These are phyloP conservation scores for Phytophthora rubi DNA, from an alignment of 352 stramenopile species.

Conservation along the genomic window DNA sequence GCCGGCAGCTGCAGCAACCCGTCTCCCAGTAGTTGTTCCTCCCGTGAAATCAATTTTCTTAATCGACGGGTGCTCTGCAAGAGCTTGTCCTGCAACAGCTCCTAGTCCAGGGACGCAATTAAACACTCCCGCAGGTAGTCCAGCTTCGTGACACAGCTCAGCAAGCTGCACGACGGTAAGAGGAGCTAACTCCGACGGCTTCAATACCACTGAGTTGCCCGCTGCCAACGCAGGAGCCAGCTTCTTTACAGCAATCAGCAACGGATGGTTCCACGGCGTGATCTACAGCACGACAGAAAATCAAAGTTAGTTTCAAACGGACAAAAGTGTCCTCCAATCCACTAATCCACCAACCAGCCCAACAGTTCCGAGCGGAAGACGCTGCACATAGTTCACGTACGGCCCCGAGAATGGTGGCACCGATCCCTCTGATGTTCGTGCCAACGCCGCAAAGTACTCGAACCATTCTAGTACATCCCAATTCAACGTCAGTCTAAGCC, in stretches of 20 bases:
- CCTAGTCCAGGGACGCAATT: constrained; percentile 56
- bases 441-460: constrained; percentile 83
- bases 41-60: constrained; percentile 72
- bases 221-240: constrained; percentile 66
- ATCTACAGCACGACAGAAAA: constrained; percentile 42
- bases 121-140: constrained; percentile 52
- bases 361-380: constrained; percentile 67
- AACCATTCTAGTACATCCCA: constrained; percentile 65
- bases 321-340: background rate
- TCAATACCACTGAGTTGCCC: constrained; percentile 86
- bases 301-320: background rate
- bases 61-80: constrained; percentile 41
- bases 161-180: constrained; percentile 58
- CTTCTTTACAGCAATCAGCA: constrained; percentile 85
- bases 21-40: constrained; percentile 43
- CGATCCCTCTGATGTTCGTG: constrained; percentile 68
- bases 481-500: background rate
- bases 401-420: constrained; percentile 64
- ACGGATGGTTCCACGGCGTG: constrained; percentile 84
- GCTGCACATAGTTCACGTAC: constrained; percentile 66
- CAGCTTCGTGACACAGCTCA: constrained; percentile 45
- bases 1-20: constrained; percentile 45
- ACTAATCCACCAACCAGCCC: constrained; percentile 39
- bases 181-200: constrained; percentile 85
- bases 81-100: constrained; percentile 40